These are phyloP conservation scores for Ophiostoma ips DNA, from an alignment of 2,329 filamentous ascomycete species.

Conservation along the genomic window DNA sequence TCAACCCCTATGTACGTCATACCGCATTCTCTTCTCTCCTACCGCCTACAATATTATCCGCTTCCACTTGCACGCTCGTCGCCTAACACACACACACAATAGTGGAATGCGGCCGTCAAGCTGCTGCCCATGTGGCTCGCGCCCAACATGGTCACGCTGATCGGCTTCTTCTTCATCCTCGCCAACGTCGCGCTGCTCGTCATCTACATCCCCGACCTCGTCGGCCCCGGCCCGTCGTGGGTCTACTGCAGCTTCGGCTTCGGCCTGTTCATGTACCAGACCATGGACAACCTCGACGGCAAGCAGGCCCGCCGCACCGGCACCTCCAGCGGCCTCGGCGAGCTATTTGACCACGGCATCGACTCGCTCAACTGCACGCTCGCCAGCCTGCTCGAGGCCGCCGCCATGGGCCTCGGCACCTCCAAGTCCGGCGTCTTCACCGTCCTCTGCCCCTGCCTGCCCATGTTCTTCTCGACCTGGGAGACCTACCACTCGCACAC, in stretches of 20 bases:
- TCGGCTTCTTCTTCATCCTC: slow-evolving; percentile 91
- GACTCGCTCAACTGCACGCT: slow-evolving; percentile 96
- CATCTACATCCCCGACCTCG: slow-evolving; percentile 74
- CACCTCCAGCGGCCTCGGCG: slow-evolving; percentile 85
- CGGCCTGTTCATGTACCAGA: slow-evolving; percentile 97
- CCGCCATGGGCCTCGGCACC: slow-evolving; percentile 80
- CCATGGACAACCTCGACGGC: slow-evolving; percentile 97
- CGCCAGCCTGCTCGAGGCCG: slow-evolving; percentile 78
- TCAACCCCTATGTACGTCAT: slow-evolving; percentile 77
- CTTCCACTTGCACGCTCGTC: too few relatives aligned
- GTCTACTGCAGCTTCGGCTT: slow-evolving; percentile 92
- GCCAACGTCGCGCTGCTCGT: slow-evolving; percentile 63
- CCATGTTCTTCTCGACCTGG: slow-evolving; percentile 99
- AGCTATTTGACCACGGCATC: slow-evolving; percentile 97
- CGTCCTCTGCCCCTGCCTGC: slow-evolving; percentile 75
- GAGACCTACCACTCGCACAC: slow-evolving; percentile 99
- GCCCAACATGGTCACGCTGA: slow-evolving; percentile 90
- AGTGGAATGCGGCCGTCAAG: slow-evolving; percentile 97
- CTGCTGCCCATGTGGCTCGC: slow-evolving; percentile 90
- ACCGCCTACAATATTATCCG: not conserved
- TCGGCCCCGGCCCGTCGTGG: slow-evolving; percentile 82
- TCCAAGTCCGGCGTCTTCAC: slow-evolving; percentile 81
- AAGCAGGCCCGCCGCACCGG: slow-evolving; percentile 93
- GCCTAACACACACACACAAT: not conserved
- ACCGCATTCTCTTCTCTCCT: not conserved